phyloP scores from a whole-genome alignment of 345 rosid genomes.

The Gossypium rotundifolium region DNA sequence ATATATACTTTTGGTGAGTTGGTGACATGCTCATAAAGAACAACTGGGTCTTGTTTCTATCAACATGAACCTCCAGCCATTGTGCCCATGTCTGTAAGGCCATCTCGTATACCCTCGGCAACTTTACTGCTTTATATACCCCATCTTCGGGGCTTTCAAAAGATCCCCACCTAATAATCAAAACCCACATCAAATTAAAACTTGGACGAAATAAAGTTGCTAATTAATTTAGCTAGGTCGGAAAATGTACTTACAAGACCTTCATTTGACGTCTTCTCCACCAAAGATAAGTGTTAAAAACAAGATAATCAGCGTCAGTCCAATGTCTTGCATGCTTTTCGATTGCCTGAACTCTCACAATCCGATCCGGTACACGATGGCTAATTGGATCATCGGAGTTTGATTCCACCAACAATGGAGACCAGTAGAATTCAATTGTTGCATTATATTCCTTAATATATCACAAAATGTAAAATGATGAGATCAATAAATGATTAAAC shows the following conservation, averaged over 20 bases:
- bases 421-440: constrained; percentile 84
- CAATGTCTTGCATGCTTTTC: constrained; percentile 76
- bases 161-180: constrained; percentile 59
- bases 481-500: not conserved
- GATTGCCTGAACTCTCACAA: constrained; percentile 71
- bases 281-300: constrained; percentile 89
- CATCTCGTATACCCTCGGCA: constrained; percentile 78
- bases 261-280: constrained; percentile 73
- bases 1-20: constrained; percentile 62
- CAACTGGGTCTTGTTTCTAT: constrained; percentile 54
- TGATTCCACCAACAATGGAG: constrained; percentile 87
- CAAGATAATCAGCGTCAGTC: constrained; percentile 56
- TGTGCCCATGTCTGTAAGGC: constrained; percentile 72
- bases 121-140: constrained; percentile 56
- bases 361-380: constrained; percentile 64
- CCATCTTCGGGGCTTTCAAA: constrained; percentile 49
- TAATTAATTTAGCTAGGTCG: not conserved
- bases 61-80: constrained; percentile 73
- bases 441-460: constrained; percentile 68
- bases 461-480: not conserved
- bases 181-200: not conserved
- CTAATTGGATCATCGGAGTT: constrained; percentile 78
- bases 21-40: constrained; percentile 90
- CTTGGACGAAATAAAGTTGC: not conserved
- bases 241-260: constrained; percentile 51